A percentile compares a stretch with the other conserved stretches of the same genome.
Conservation (phyloP, 2,329 filamentous ascomycete species). For the Exserohilum turcica region DNA sequence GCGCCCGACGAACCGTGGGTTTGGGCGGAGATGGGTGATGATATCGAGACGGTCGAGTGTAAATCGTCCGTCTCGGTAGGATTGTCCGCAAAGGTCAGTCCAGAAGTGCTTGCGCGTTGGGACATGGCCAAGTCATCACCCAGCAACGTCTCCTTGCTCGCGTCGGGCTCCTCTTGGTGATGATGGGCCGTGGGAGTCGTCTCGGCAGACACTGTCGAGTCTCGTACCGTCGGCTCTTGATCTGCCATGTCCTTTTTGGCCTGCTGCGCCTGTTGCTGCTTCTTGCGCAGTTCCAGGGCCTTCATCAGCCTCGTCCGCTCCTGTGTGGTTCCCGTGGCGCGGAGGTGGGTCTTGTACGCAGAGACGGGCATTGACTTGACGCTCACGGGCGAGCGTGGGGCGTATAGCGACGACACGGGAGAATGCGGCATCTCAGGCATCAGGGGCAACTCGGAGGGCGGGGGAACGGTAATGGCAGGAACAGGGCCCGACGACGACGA, state of each 20-base stretch:
- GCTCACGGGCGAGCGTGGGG: slow-evolving; percentile 47
- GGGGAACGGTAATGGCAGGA: slow-evolving; percentile 38
- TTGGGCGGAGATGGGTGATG: slow-evolving; percentile 47
- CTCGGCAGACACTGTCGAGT: slow-evolving; percentile 6
- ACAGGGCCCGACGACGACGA: slow-evolving; percentile 38
- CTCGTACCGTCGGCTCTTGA: slow-evolving; percentile 18
- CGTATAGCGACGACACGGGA: slow-evolving; percentile 47
- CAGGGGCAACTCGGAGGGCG: slow-evolving; percentile 43
- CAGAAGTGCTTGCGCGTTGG: slow-evolving; percentile 54
- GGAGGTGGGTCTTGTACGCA: slow-evolving; percentile 42
- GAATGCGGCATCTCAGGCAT: slow-evolving; percentile 42
- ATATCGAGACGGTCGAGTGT: slow-evolving; percentile 43
- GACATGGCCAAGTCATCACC: slow-evolving; percentile 21
- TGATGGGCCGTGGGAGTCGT: not conserved
- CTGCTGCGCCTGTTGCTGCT: slow-evolving; percentile 2
- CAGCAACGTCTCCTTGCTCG: slow-evolving; percentile 20
- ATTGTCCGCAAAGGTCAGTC: slow-evolving; percentile 56
- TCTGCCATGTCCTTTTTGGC: slow-evolving; percentile 12
- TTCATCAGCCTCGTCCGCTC: slow-evolving; percentile 87
- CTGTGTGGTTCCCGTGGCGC: slow-evolving; percentile 69
- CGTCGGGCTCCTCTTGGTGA: slow-evolving; percentile 9
- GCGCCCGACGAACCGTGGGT: slow-evolving; percentile 46
- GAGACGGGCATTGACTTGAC: slow-evolving; percentile 53
- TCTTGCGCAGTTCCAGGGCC: slow-evolving; percentile 2
- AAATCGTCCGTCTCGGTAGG: slow-evolving; percentile 43